Evolutionary conservation across 257 asterid genomes (phyloP), one percentile per base, ranked within the genome.

Genomic region (Ilex aquifolium): DNA sequence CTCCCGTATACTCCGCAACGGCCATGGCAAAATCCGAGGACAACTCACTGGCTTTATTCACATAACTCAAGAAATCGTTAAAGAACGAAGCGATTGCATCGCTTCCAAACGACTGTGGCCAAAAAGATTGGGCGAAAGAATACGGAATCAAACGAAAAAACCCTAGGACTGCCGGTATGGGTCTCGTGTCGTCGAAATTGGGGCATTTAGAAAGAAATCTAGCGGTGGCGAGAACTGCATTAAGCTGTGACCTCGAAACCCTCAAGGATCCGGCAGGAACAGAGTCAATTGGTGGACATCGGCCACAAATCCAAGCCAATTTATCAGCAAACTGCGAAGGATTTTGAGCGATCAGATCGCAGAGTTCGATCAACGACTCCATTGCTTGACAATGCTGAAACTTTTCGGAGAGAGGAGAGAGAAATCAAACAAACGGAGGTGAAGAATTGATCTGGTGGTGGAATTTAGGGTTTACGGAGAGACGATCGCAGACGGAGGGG

Each of bases 361-460:
- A 90, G 8, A 93, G 88, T 91, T 90, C 89, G 69, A 74, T 72
- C 83, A 90, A 67, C 65, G 96, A 69, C 70, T 93, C 97, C 99
- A 91, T 91, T 58, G 57, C 10, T 8, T 1, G 27, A 21, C 27
- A 21, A 21, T 21, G 27, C 27, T 0, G 27, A 21, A 21, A 0
- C 27, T 21, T 21, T 21, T 21, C 27, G 27, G 27, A 21, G 27
- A 21, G 27, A 21, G 27, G 27, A 21, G 27, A 7, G 27, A 21
- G 27, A 21, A 21, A 21, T 21, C 27, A 21, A 21, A 21, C 27
- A 21, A 21, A 21, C 27, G 27, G 27, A 21, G 27, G 27, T 21
- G 1, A 21, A 21, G 27, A 21, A 21, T 21, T 21, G 27, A 21
- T 21, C 1, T 21, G 27, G 27, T 21, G 27, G 27, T 0, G 27